Conservation (phyloP, 257 asterid genomes). For the Solanum chilense region DNA sequence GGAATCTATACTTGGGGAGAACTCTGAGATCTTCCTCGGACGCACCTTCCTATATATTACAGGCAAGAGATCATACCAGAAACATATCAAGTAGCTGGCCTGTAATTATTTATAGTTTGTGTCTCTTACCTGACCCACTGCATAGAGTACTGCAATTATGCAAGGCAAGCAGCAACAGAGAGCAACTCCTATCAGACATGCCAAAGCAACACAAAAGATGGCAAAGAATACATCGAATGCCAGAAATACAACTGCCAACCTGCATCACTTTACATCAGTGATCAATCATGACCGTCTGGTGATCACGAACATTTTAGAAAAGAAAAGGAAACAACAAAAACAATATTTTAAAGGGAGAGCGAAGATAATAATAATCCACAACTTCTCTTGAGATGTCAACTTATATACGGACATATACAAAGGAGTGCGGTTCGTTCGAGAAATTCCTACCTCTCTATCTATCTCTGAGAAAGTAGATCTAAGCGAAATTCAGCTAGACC, state of each 20-base stretch:
- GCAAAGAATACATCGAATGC: conserved; percentile 98
- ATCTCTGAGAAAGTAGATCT: neutral
- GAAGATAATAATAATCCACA: neutral
- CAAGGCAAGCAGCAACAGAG: conserved; percentile 99
- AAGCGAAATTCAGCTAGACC: neutral
- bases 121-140: conserved; percentile 81
- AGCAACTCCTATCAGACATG: conserved; percentile 89
- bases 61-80: neutral
- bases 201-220: conserved; percentile 84
- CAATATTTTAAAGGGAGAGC: neutral
- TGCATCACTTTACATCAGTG: conserved; percentile 39
- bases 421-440: too few relatives aligned
- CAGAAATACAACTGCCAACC: conserved; percentile 95
- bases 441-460: too few relatives aligned
- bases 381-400: neutral
- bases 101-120: neutral
- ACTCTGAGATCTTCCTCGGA: conserved; percentile 82
- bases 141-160: conserved; percentile 92
- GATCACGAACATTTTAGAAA: neutral
- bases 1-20: conserved; percentile 77
- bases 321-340: neutral
- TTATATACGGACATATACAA: too few relatives aligned
- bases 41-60: conserved; percentile 75
- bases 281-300: neutral
- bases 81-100: neutral